Percentiles rank a stretch among this genome's conserved stretches.
Conservation (phyloP, 345 rosid genomes). For the Cardamine occulta region DNA sequence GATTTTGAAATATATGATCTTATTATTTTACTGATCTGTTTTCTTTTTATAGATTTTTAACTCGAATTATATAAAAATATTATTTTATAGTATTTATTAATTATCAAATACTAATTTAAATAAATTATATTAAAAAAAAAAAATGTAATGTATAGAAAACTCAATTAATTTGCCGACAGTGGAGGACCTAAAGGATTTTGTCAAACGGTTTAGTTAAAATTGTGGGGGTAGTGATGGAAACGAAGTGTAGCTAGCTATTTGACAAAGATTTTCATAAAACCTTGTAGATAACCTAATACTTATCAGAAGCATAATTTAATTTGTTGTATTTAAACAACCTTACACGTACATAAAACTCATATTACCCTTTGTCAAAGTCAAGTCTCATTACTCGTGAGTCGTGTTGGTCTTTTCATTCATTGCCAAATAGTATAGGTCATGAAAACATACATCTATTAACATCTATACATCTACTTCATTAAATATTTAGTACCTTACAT, state of each 20-base stretch:
- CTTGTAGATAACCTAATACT: background rate
- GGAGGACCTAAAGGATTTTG: slow-evolving; percentile 11
- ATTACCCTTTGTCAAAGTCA: slow-evolving; percentile 25
- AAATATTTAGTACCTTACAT: background rate
- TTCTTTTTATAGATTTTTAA: too few relatives aligned
- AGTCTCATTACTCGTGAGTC: slow-evolving; percentile 27
- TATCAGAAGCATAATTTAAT: slow-evolving; percentile 18
- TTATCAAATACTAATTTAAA: too few relatives aligned
- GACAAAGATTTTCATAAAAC: slow-evolving; percentile 25
- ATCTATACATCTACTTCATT: background rate
- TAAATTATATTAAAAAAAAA: background rate
- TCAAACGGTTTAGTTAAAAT: slow-evolving; percentile 29
- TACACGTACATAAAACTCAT: slow-evolving; percentile 1
- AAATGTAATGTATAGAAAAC: slow-evolving; percentile 5
- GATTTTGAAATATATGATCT: too few relatives aligned
- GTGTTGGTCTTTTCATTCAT: slow-evolving; percentile 26
- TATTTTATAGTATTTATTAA: too few relatives aligned
- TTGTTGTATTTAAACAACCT: slow-evolving; percentile 6
- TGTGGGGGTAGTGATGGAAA: slow-evolving; percentile 31
- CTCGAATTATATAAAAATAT: too few relatives aligned
- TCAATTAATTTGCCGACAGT: slow-evolving; percentile 34
- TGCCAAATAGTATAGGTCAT: slow-evolving; percentile 4
- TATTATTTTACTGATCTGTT: too few relatives aligned
- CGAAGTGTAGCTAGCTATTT: slow-evolving; percentile 26
- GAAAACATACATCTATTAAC: slow-evolving; percentile 3